Evolutionary conservation across 148 eudicot genomes (phyloP).

Genomic region (Spergularia marina): DNA sequence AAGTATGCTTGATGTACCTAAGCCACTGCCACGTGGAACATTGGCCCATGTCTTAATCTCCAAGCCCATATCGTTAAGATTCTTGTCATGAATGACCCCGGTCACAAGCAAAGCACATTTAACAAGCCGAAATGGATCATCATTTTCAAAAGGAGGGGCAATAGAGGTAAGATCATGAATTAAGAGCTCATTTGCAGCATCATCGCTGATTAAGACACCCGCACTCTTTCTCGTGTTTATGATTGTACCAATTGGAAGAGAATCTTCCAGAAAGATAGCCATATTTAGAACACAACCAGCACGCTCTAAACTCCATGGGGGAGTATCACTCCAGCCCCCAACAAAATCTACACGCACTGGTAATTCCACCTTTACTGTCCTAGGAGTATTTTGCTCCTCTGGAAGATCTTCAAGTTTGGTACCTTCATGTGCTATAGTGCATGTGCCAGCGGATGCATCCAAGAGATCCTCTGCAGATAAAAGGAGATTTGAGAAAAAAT

Average conservation of each 20-base stretch:
- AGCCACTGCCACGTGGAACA: conserved; percentile 98
- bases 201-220: conserved; percentile 60
- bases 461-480: conserved; percentile 49
- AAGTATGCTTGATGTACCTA: conserved; percentile 96
- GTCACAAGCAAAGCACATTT: conserved; percentile 90
- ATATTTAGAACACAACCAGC: conserved; percentile 94
- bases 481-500: conserved; percentile 3
- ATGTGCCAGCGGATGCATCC: conserved; percentile 43
- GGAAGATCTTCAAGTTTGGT: conserved; percentile 22
- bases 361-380: conserved; percentile 73
- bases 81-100: conserved; percentile 50
- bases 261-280: conserved; percentile 78
- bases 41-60: conserved; percentile 84
- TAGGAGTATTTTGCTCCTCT: conserved; percentile 33
- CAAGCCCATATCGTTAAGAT: conserved; percentile 51
- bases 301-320: conserved; percentile 99
- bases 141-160: conserved; percentile 63
- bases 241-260: conserved; percentile 81
- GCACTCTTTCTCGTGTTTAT: conserved; percentile 48
- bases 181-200: conserved; percentile 55
- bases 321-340: conserved; percentile 99
- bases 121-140: conserved; percentile 91
- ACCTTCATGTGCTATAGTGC: conserved; percentile 27
- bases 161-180: conserved; percentile 57
- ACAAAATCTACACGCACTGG: conserved; percentile 97